phyloP scores from a whole-genome alignment of 2,329 filamentous ascomycete species.

The Raffaelea ambrosiae region DNA sequence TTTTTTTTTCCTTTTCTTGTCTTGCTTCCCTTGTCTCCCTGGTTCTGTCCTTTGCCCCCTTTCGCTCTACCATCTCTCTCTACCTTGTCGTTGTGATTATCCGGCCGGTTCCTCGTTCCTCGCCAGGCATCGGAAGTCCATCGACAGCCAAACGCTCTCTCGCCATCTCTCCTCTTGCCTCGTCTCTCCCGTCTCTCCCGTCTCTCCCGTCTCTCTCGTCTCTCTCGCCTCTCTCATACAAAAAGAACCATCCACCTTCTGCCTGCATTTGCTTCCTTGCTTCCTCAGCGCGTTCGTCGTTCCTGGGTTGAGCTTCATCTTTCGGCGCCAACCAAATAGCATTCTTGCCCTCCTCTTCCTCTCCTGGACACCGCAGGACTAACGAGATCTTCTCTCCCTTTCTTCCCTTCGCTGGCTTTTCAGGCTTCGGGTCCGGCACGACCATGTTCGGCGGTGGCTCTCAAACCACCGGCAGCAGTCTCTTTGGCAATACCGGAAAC shows the following conservation, averaged over 20 bases:
- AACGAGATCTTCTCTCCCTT: conserved; percentile 12
- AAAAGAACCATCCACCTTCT: background rate
- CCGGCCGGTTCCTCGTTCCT: no score
- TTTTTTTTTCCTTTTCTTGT: background rate
- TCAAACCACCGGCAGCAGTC: conserved; percentile 31
- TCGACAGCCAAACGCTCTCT: no score
- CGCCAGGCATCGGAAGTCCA: no score
- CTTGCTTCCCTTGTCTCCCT: background rate
- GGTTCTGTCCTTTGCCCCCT: conserved; percentile 8
- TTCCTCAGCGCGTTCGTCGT: background rate
- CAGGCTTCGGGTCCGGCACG: conserved; percentile 27
- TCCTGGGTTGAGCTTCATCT: background rate
- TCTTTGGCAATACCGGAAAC: conserved; percentile 31
- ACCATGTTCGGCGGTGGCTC: conserved; percentile 24
- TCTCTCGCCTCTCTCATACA: no score
- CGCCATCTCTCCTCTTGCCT: no score
- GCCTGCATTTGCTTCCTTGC: background rate
- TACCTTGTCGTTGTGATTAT: no score
- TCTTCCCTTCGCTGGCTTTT: conserved; percentile 4
- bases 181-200: background rate
- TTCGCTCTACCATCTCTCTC: no score
- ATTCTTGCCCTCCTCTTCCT: background rate
- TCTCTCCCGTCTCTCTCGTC: no score
- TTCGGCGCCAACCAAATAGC: background rate
- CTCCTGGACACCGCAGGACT: conserved; percentile 12